Base-by-base conservation (phyloP, 1,139 yeast species). In the Lodderomyces parapsilosis region DNA sequence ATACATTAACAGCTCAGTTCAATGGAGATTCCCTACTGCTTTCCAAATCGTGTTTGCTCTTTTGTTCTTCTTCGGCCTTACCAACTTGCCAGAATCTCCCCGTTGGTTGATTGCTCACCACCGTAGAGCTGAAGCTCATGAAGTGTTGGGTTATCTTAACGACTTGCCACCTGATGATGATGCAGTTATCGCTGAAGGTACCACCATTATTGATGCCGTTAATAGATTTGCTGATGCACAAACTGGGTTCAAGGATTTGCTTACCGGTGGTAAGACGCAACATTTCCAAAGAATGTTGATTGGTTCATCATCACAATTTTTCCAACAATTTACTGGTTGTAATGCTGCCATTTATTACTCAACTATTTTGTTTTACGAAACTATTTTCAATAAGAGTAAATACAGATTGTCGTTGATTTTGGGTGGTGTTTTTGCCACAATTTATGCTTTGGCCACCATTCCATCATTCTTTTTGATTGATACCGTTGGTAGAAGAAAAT, bases 311-410 rank as follows among this genome's bases (percentile, higher is more conserved):
- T 71, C 86, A 33, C 66, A 63, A 52, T 60, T 63, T 40, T 79
- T 78, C 71, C 83, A 78, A 59, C 82, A 77, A 57, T 71, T 76
- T 54, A 75, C 80, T 39, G 82, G 86, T 55, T 80, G 84, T 68
- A 81, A 81, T 55, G 83, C 85, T 50, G 82, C 83, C 47, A 81
- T 80, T 55, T 81, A 81, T 63, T 81, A 81, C 56, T 78, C 86
- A 17, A 79, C 87, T 23, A 81, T 81, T 40, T 68, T 81, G 54
- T 80, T 80, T 55, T 75, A 80, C 59, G 81, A 78, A 57, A 66
- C 74, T 39, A 73, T 76, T 58, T 47, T 47, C 37, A 20, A 47
- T 19, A 72, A 71, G 49, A 62, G 71, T 54, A 69, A 65, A 37
- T 73, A 78, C 61, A 70, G 79, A 57, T 62, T 79, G 54, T 66